phyloP scores from a whole-genome alignment of 257 asterid genomes.

The Scutellaria barbata region DNA sequence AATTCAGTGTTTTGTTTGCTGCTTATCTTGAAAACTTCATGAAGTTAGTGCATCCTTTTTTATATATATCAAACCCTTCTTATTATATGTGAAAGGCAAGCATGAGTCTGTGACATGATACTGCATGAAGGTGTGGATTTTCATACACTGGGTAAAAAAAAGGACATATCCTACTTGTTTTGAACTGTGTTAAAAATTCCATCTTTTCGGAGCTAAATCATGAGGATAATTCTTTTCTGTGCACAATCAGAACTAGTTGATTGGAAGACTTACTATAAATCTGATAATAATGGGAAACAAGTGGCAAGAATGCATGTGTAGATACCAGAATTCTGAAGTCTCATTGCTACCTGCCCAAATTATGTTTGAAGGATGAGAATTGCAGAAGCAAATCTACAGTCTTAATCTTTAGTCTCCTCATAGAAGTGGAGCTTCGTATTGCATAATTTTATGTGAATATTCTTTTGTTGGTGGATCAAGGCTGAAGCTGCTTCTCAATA shows the following conservation, averaged over 20 bases:
- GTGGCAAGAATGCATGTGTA: background rate
- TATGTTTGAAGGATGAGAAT: slow-evolving; percentile 2
- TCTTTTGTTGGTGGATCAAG: slow-evolving; percentile 19
- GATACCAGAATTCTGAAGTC: slow-evolving; percentile 17
- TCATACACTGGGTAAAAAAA: slow-evolving; percentile 3
- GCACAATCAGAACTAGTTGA: slow-evolving; percentile 25
- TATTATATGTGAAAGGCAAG: background rate
- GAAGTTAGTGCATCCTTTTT: background rate
- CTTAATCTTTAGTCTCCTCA: slow-evolving; percentile 26
- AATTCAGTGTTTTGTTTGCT: background rate
- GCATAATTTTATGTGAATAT: background rate
- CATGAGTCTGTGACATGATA: background rate
- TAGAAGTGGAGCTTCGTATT: background rate
- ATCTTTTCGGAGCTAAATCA: background rate
- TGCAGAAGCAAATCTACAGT: background rate
- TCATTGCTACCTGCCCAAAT: slow-evolving; percentile 9
- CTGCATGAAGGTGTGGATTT: background rate
- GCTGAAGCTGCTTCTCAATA: slow-evolving; percentile 27
- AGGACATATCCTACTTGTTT: background rate
- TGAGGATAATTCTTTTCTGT: background rate
- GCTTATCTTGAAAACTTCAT: background rate
- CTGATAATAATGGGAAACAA: slow-evolving; percentile 14
- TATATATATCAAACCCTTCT: background rate
- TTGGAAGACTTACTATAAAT: background rate
- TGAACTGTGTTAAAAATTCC: background rate